Evolutionary conservation across 345 rosid genomes (phyloP).

Genomic region (Bruguiera gymnorhiza): DNA sequence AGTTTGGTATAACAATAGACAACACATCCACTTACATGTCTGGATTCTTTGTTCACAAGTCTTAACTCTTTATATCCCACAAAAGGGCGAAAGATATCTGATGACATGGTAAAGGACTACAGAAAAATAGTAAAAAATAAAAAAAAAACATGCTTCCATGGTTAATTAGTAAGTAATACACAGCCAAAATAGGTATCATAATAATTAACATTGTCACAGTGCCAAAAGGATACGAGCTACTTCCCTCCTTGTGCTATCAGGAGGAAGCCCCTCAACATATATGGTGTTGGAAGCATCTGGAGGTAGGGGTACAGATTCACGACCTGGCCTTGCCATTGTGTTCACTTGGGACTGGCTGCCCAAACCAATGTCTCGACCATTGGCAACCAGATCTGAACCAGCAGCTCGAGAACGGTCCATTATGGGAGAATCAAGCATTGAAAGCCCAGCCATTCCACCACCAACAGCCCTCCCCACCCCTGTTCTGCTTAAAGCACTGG

Average conservation of each 20-base stretch:
- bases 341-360: slow-evolving; percentile 34
- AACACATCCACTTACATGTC: slow-evolving; percentile 45
- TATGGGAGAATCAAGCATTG: slow-evolving; percentile 43
- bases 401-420: slow-evolving; percentile 39
- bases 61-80: slow-evolving; percentile 81
- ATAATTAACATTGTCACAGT: neutral
- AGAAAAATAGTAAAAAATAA: neutral
- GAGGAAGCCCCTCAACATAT: slow-evolving; percentile 81
- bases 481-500: slow-evolving; percentile 36
- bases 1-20: neutral
- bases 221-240: slow-evolving; percentile 79
- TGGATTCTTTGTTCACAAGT: slow-evolving; percentile 70
- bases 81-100: slow-evolving; percentile 88
- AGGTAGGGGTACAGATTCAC: slow-evolving; percentile 52
- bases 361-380: slow-evolving; percentile 44
- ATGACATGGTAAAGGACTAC: slow-evolving; percentile 31
- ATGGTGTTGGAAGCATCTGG: slow-evolving; percentile 75
- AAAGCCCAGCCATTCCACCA: slow-evolving; percentile 35
- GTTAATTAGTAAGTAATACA: neutral
- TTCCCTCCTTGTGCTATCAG: slow-evolving; percentile 69
- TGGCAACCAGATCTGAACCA: slow-evolving; percentile 44
- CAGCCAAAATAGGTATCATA: neutral
- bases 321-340: slow-evolving; percentile 37
- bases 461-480: slow-evolving; percentile 42
- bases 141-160: neutral